Evolutionary conservation across 371 early-diverging fungal species (phyloP).

Genomic region (Mortierella sp.): DNA sequence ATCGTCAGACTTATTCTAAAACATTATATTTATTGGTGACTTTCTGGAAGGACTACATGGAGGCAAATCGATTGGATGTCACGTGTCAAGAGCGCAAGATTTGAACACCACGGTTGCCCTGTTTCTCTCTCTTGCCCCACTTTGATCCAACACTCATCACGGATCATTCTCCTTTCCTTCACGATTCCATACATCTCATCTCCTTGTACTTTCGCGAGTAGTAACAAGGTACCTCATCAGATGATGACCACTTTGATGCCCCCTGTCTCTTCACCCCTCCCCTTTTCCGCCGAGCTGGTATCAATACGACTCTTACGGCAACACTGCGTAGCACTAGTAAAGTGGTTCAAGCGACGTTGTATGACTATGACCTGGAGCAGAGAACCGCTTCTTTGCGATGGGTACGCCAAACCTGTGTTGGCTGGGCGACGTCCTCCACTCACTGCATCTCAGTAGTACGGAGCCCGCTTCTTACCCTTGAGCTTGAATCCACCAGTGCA

Average conservation of each 20-base stretch:
- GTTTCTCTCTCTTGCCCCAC: neutral
- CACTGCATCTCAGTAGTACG: no score
- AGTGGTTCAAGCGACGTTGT: no score
- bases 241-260: neutral
- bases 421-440: no score
- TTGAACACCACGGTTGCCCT: neutral
- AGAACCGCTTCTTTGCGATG: neutral
- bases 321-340: no score
- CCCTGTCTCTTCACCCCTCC: neutral
- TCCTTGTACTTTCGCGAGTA: neutral
- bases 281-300: neutral
- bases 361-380: neutral
- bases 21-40: no score
- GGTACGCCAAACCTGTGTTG: no score
- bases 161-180: conserved; percentile 4
- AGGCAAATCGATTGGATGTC: no score
- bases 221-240: conserved; percentile 7
- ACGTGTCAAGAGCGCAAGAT: neutral
- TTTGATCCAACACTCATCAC: conserved; percentile 2
- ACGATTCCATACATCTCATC: neutral
- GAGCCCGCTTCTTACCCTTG: no score
- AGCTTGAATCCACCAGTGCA: no score
- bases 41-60: no score
- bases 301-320: no score
- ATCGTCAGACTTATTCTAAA: no score